Base-by-base conservation (phyloP, 768 basidiomycete species). In the Polyporus arcularius region DNA sequence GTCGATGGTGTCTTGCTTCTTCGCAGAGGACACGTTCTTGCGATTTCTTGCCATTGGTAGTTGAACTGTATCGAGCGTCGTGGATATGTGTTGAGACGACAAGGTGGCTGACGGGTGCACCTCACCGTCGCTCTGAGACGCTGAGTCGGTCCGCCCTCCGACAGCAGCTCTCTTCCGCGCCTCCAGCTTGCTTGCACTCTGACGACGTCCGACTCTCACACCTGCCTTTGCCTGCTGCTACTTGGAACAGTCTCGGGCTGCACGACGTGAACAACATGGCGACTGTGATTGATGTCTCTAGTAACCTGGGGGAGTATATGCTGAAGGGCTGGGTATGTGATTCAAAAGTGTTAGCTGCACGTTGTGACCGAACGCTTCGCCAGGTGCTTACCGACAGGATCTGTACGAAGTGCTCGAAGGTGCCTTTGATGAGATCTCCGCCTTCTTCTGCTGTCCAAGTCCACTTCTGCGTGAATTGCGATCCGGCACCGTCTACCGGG, bases 401-500 rank as follows among this genome's bases (percentile, higher is more conserved):
- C 31, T 94, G 92, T 74, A 74, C 80, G 26, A 82, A 75, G 21
- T 92, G 90, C 70, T 74, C 75, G 50, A 72, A 72, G 42, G 79
- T 87, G n/a, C 92, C 90, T 8, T 72, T 92, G n/a, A 74, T 94
- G 78, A 82, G 86, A 65, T 89, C 92, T 26, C 90, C 90, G 0
- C 78, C 74, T 30, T 80, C 73, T 15, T 81, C 84, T 5, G 67
- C 57, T 9, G 30, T 28, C 4, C 9, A 55, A 8, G 40, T 74
- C 11, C 75, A 80, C 59, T 80, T 89, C 61, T 93, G 92, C 69
- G 87, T 80, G 6, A 85, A 80, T 57, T 92, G 91, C 60, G 80
- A 85, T 59, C 49, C 49, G 7, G 53, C 53, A 7, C 57, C 66
- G 7, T 55, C 52, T 11, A 57, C 49, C 6, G 18, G 52, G n/a